phyloP scores from a whole-genome alignment of 768 basidiomycete species.

The Artomyces pyxidatus region DNA sequence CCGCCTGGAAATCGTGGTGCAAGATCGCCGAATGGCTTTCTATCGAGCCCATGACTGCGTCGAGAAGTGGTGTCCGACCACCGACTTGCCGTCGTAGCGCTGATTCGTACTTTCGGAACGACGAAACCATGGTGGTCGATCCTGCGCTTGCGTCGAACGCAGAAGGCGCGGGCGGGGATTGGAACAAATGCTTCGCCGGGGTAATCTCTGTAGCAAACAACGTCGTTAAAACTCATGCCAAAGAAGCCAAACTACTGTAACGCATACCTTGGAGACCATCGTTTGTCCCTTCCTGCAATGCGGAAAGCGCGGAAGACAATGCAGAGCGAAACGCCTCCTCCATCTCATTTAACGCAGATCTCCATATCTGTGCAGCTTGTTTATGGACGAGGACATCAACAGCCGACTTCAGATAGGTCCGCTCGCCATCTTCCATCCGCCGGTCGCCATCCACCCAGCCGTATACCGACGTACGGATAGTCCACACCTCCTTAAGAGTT shows the following conservation, averaged over 20 bases:
- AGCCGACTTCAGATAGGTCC: conserved; percentile 29
- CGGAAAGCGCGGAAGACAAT: conserved; percentile 32
- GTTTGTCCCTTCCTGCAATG: conserved; percentile 23
- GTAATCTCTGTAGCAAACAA: conserved; percentile 36
- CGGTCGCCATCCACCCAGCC: conserved; percentile 36
- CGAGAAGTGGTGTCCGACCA: conserved; percentile 54
- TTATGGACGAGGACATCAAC: conserved; percentile 49
- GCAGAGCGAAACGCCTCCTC: conserved; percentile 37
- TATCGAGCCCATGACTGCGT: conserved; percentile 46
- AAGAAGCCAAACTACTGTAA: not conserved
- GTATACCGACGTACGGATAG: conserved; percentile 43
- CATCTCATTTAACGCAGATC: conserved; percentile 33
- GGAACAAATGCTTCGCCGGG: conserved; percentile 52
- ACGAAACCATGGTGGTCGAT: conserved; percentile 27
- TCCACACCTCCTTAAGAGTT: conserved; percentile 66
- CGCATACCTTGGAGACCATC: conserved; percentile 23
- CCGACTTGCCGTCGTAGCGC: conserved; percentile 54
- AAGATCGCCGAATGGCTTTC: conserved; percentile 53
- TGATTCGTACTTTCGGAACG: conserved; percentile 57
- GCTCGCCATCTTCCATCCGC: conserved; percentile 43
- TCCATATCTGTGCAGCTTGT: conserved; percentile 56
- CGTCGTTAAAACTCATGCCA: conserved; percentile 1
- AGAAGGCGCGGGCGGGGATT: conserved; percentile 39
- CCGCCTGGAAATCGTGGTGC: conserved; percentile 50
- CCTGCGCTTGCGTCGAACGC: conserved; percentile 31